Conservation (phyloP, 805 yeast genomes). For the Hanseniaspora lindneri region DNA sequence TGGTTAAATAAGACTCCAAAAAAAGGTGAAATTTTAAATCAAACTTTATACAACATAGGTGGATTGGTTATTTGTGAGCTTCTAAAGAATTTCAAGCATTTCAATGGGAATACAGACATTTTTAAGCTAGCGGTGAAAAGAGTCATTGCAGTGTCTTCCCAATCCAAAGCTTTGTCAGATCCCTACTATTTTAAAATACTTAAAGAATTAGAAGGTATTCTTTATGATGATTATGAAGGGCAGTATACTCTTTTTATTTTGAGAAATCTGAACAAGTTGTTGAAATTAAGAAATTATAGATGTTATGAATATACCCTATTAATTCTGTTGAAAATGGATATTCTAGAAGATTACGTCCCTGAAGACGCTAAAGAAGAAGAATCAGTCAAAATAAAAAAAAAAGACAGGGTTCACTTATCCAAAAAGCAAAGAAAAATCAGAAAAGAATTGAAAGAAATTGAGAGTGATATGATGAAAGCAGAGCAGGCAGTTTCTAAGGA, state of each 20-base stretch:
- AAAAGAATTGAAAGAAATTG: slow-evolving; percentile 77
- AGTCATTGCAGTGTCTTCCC: slow-evolving; percentile 33
- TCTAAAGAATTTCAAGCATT: slow-evolving; percentile 53
- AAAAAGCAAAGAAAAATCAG: slow-evolving; percentile 79
- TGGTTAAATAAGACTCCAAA: slow-evolving; percentile 32
- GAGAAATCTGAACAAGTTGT: slow-evolving; percentile 52
- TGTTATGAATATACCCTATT: slow-evolving; percentile 77
- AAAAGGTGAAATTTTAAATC: slow-evolving; percentile 27
- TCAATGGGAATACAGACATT: slow-evolving; percentile 71
- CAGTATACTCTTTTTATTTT: slow-evolving; percentile 65
- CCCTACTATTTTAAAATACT: slow-evolving; percentile 48
- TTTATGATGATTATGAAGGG: slow-evolving; percentile 73
- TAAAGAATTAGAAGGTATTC: slow-evolving; percentile 52
- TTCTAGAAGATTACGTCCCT: slow-evolving; percentile 64
- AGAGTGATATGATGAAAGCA: slow-evolving; percentile 77
- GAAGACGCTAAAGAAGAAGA: slow-evolving; percentile 37
- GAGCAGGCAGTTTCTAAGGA: slow-evolving; percentile 79
- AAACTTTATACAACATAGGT: slow-evolving; percentile 42
- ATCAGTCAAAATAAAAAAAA: slow-evolving; percentile 52
- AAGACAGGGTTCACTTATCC: slow-evolving; percentile 82
- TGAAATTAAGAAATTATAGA: slow-evolving; percentile 60
- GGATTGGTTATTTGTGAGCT: slow-evolving; percentile 72
- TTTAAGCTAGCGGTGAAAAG: slow-evolving; percentile 56
- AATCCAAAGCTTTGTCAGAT: slow-evolving; percentile 37
- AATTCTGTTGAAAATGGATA: slow-evolving; percentile 53